Evolutionary conservation across 2,329 filamentous ascomycete species (phyloP).

Genomic region (Epichloe sylvatica): DNA sequence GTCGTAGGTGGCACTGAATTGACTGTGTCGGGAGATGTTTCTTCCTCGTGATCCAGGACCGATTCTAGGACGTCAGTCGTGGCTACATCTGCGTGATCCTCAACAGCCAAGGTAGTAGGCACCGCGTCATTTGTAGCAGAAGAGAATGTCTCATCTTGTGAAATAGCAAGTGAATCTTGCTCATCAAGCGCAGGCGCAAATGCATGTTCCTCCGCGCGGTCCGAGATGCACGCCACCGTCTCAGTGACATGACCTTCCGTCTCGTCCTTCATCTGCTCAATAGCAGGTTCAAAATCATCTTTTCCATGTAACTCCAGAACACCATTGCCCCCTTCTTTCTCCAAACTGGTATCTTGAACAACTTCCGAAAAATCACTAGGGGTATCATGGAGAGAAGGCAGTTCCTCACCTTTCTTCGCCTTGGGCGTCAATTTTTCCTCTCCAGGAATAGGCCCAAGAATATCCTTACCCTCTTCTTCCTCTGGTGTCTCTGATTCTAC

Average conservation of each 20-base stretch:
- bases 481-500: constrained; percentile 13
- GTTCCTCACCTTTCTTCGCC: constrained; percentile 31
- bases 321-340: constrained; percentile 11
- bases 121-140: not conserved
- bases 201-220: not conserved
- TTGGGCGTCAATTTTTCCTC: constrained; percentile 19
- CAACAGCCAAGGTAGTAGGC: not conserved
- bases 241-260: not conserved
- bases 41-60: not conserved
- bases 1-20: not conserved
- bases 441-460: constrained; percentile 23
- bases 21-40: not conserved
- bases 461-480: constrained; percentile 26
- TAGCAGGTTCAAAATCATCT: not conserved
- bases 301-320: not conserved
- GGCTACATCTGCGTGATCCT: not conserved
- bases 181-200: not conserved
- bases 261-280: not conserved
- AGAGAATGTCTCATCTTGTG: not conserved
- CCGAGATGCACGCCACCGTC: not conserved
- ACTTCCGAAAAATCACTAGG: constrained; percentile 21
- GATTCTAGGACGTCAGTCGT: not conserved
- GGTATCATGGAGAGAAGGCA: constrained; percentile 24
- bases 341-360: constrained; percentile 15
- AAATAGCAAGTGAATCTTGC: not conserved